Evolutionary conservation across 148 eudicot species (phyloP).

Genomic region (Vaccinium darrowii): DNA sequence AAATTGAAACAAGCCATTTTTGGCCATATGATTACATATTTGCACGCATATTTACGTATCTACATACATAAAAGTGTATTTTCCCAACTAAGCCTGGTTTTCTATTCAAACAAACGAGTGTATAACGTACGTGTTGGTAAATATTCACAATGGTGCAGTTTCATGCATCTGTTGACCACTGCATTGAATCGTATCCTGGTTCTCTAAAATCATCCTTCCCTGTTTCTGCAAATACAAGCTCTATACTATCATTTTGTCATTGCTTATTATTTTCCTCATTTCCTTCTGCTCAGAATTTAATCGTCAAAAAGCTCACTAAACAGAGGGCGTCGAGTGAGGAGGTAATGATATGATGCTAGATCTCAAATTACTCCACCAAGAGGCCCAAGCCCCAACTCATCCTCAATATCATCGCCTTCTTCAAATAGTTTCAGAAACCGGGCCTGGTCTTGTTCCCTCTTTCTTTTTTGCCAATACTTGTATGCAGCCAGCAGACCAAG

Average conservation of each 20-base stretch:
- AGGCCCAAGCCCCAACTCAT: constrained; percentile 78
- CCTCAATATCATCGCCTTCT: constrained; percentile 71
- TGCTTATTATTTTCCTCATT: background rate
- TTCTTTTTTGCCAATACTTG: constrained; percentile 71
- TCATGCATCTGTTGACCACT: background rate
- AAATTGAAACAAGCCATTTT: background rate
- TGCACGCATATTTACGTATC: background rate
- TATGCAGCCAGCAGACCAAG: constrained; percentile 43
- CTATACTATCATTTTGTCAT: background rate
- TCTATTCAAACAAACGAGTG: background rate
- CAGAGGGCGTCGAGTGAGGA: background rate
- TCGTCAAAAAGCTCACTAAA: background rate
- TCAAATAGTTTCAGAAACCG: constrained; percentile 83
- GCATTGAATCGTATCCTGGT: background rate
- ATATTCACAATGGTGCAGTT: background rate
- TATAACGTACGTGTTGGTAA: background rate
- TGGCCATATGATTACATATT: no score
- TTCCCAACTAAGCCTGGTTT: background rate
- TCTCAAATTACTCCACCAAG: constrained; percentile 30
- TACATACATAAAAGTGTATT: background rate
- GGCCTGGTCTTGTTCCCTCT: constrained; percentile 78
- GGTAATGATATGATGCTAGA: background rate
- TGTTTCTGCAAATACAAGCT: background rate
- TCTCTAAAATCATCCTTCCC: background rate
- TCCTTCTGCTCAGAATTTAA: background rate